phyloP scores from a whole-genome alignment of 495 filamentous ascomycete genomes.

The Trichoderma parareesei region DNA sequence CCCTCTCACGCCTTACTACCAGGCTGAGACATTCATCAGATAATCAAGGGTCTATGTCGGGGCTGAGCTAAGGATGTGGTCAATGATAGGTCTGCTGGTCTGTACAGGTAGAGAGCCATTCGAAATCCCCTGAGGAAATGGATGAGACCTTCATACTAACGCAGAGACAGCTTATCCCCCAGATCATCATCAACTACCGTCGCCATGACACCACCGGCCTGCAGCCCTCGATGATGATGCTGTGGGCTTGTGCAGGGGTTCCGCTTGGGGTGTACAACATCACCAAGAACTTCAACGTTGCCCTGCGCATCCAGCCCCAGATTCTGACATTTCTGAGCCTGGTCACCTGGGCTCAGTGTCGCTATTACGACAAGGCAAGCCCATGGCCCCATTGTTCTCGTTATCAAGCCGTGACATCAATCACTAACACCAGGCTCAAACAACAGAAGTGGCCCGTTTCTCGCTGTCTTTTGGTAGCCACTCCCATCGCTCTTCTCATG shows the following conservation, averaged over 20 bases:
- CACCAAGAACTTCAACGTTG: conserved; percentile 51
- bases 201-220: conserved; percentile 51
- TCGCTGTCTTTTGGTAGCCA: not conserved
- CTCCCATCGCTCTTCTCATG: conserved; percentile 8
- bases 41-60: not conserved
- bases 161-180: conserved; percentile 47
- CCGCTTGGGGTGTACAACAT: conserved; percentile 62
- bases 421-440: not conserved
- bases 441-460: conserved; percentile 12
- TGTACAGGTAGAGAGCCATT: conserved; percentile 11
- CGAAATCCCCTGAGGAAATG: conserved; percentile 3
- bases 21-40: not conserved
- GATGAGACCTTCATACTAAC: not conserved
- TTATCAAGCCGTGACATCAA: not conserved
- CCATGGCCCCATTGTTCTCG: not conserved
- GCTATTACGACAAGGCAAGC: conserved; percentile 48
- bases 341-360: conserved; percentile 56
- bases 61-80: not conserved
- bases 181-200: conserved; percentile 56
- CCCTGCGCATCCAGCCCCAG: conserved; percentile 53
- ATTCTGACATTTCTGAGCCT: conserved; percentile 54
- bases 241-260: conserved; percentile 57
- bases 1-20: conserved; percentile 7
- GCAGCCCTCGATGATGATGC: conserved; percentile 57
- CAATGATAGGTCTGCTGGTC: conserved; percentile 18